Percentiles rank a stretch among this genome's conserved stretches.
These are phyloP conservation scores for Hypoxylon fuscum DNA, from an alignment of 495 filamentous ascomycete species.

Conservation along the genomic window DNA sequence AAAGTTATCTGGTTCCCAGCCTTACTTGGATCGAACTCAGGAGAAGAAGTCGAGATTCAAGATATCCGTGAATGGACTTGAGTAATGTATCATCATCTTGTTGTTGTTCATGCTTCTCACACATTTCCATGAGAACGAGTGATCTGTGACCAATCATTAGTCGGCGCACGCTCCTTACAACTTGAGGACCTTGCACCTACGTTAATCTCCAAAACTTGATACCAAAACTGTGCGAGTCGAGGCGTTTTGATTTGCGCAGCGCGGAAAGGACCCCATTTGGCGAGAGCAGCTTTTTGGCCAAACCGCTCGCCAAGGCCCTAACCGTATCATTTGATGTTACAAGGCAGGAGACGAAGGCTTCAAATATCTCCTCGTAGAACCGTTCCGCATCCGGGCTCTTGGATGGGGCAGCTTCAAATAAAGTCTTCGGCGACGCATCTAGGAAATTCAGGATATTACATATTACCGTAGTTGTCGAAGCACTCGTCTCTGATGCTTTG, in stretches of 20 bases:
- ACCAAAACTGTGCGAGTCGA: constrained; percentile 51
- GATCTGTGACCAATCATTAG: constrained; percentile 49
- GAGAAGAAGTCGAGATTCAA: constrained; percentile 58
- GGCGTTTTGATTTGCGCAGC: constrained; percentile 51
- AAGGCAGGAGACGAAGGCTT: constrained; percentile 61
- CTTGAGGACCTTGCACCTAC: constrained; percentile 47
- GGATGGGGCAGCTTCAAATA: constrained; percentile 49
- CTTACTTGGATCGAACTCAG: constrained; percentile 58
- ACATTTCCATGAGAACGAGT: constrained; percentile 59
- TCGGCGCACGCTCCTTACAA: constrained; percentile 9
- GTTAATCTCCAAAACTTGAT: constrained; percentile 63
- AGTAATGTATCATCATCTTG: constrained; percentile 53
- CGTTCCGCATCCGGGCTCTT: constrained; percentile 51
- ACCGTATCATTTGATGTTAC: constrained; percentile 60
- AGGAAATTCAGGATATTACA: constrained; percentile 63
- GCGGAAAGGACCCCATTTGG: constrained; percentile 47
- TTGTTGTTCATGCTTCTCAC: constrained; percentile 55
- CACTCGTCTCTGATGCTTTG: constrained; percentile 49
- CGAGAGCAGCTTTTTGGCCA: constrained; percentile 59
- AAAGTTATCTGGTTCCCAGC: neutral
- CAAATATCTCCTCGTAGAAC: constrained; percentile 60
- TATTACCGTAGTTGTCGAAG: constrained; percentile 51
- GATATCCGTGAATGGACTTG: constrained; percentile 60
- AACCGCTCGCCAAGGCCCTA: constrained; percentile 52
- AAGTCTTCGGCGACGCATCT: constrained; percentile 58